A percentile compares a stretch with the other conserved stretches of the same genome.
phyloP scores from a whole-genome alignment of 1,284 basidiomycete genomes.

The Puccinia sorghi region DNA sequence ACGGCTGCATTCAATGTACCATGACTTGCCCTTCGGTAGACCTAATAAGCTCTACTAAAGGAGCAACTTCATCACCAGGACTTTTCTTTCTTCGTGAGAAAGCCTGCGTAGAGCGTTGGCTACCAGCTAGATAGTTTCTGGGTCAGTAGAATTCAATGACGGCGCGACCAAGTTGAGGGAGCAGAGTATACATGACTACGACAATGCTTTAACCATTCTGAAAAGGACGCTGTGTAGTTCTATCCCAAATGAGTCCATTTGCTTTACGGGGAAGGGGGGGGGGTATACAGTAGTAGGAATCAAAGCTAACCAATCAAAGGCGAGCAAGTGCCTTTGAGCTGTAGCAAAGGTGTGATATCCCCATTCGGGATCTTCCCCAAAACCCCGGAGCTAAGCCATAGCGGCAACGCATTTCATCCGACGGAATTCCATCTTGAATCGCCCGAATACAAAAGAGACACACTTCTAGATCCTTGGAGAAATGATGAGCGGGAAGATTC shows the following conservation, averaged over 20 bases:
- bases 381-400: slow-evolving; percentile 53
- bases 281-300: background rate
- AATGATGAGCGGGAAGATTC: slow-evolving; percentile 13
- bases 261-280: background rate
- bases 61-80: slow-evolving; percentile 53
- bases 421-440: too few relatives aligned
- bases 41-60: slow-evolving; percentile 54
- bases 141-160: slow-evolving; percentile 51
- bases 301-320: slow-evolving; percentile 48
- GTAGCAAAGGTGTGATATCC: too few relatives aligned
- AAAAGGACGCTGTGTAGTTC: slow-evolving; percentile 52
- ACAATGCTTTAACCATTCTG: slow-evolving; percentile 54
- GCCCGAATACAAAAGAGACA: slow-evolving; percentile 53
- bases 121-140: slow-evolving; percentile 51
- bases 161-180: slow-evolving; percentile 52
- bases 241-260: background rate
- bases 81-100: slow-evolving; percentile 54
- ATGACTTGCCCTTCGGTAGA: slow-evolving; percentile 54
- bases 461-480: slow-evolving; percentile 54
- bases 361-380: slow-evolving; percentile 52
- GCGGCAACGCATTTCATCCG: slow-evolving; percentile 44
- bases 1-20: slow-evolving; percentile 32
- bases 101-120: slow-evolving; percentile 53
- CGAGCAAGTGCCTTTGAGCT: slow-evolving; percentile 52
- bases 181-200: slow-evolving; percentile 49